A percentile compares a stretch with the other conserved stretches of the same genome.
These are phyloP conservation scores for Erucastrum elatum DNA, from an alignment of 345 rosid genomes.

Conservation along the genomic window DNA sequence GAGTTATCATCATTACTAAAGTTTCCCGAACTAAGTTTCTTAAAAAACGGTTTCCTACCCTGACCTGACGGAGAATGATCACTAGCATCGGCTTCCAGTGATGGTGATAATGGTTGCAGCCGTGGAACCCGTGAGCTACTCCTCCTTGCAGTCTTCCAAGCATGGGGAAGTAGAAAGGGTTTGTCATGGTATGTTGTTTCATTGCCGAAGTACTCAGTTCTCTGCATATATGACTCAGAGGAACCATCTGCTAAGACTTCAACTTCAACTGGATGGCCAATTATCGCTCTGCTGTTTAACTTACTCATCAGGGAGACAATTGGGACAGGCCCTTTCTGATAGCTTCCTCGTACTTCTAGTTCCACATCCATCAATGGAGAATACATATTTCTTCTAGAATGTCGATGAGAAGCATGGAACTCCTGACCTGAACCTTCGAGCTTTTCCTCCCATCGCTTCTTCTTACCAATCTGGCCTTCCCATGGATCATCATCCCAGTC, in stretches of 20 bases:
- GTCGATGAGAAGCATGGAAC: constrained; percentile 40
- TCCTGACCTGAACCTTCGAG: constrained; percentile 45
- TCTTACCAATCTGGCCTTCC: constrained; percentile 47
- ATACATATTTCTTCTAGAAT: constrained; percentile 49
- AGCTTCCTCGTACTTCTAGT: constrained; percentile 82
- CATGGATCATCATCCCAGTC: constrained; percentile 63
- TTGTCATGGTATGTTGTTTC: constrained; percentile 56
- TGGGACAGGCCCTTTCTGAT: constrained; percentile 76
- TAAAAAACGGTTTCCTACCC: constrained; percentile 46
- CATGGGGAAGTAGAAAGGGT: constrained; percentile 54
- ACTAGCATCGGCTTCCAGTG: constrained; percentile 48
- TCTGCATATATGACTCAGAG: constrained; percentile 51
- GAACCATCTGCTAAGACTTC: constrained; percentile 77
- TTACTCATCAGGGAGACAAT: constrained; percentile 82
- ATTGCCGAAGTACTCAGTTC: constrained; percentile 44
- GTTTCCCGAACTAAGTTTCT: constrained; percentile 43
- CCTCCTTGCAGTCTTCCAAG: constrained; percentile 95
- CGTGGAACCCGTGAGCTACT: constrained; percentile 82
- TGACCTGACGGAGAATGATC: constrained; percentile 42
- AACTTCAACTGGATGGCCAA: constrained; percentile 85
- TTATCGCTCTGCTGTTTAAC: constrained; percentile 78
- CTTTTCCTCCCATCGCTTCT: constrained; percentile 47
- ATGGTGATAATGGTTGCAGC: constrained; percentile 47
- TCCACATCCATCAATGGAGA: constrained; percentile 74
- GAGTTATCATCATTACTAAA: constrained; percentile 46